These are phyloP conservation scores for Phytophthora meadii DNA, from an alignment of 352 stramenopile genomes.

Conservation along the genomic window DNA sequence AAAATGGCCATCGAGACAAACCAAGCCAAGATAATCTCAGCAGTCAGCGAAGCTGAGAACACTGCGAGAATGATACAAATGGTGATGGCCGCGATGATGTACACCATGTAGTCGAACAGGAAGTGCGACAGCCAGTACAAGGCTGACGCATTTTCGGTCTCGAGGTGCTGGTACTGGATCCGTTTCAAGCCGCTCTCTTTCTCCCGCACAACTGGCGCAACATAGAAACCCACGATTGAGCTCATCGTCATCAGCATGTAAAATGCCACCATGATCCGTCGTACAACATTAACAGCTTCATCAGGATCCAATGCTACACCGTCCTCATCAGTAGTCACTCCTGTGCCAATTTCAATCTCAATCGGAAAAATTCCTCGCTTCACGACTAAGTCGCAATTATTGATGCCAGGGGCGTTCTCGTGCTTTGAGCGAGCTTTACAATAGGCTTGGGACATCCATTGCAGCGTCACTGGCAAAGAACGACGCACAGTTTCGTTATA, in stretches of 20 bases:
- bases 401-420: slow-evolving; percentile 17
- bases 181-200: slow-evolving; percentile 76
- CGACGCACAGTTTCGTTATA: slow-evolving; percentile 75
- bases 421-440: slow-evolving; percentile 46
- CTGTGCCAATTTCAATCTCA: slow-evolving; percentile 27
- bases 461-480: slow-evolving; percentile 66
- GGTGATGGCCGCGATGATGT: slow-evolving; percentile 35
- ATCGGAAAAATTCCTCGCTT: slow-evolving; percentile 61
- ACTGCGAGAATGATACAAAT: slow-evolving; percentile 47
- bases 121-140: slow-evolving; percentile 79
- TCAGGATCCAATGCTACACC: slow-evolving; percentile 36
- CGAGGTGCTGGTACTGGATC: slow-evolving; percentile 76
- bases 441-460: slow-evolving; percentile 69
- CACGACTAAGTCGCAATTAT: slow-evolving; percentile 55
- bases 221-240: slow-evolving; percentile 73
- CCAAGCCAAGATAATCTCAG: slow-evolving; percentile 49
- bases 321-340: slow-evolving; percentile 26
- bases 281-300: slow-evolving; percentile 42
- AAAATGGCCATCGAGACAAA: slow-evolving; percentile 46
- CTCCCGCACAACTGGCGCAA: slow-evolving; percentile 71
- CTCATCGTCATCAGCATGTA: slow-evolving; percentile 78
- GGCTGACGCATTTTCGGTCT: slow-evolving; percentile 47
- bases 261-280: slow-evolving; percentile 93
- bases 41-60: slow-evolving; percentile 44
- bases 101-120: slow-evolving; percentile 67